Conservation (phyloP, 345 rosid species). For the Gossypium bickii region DNA sequence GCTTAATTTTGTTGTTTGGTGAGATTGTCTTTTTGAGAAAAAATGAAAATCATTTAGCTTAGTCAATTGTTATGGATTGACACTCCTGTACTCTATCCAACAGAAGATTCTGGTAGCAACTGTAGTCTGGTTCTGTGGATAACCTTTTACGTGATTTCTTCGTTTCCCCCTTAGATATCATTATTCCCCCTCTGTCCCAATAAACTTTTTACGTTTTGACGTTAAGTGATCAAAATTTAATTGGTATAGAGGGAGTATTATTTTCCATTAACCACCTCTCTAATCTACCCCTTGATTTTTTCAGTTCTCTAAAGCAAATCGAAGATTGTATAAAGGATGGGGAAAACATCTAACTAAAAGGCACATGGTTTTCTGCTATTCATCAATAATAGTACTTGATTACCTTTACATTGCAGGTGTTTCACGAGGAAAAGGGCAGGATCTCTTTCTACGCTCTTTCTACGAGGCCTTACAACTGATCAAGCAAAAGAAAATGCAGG, state of each 20-base stretch:
- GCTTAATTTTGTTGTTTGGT: neutral
- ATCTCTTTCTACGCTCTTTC: slow-evolving; percentile 68
- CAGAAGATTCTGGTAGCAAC: neutral
- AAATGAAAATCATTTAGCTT: neutral
- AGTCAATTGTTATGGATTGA: neutral
- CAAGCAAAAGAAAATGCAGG: slow-evolving; percentile 54
- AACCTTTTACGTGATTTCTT: neutral
- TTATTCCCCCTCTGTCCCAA: too few species aligned
- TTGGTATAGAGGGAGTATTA: neutral
- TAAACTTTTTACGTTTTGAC: too few species aligned
- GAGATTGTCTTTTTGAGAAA: neutral
- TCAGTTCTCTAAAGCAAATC: neutral
- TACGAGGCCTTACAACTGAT: slow-evolving; percentile 58
- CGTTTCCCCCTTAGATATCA: neutral
- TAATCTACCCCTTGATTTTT: neutral
- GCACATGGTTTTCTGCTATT: neutral
- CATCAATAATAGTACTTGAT: neutral
- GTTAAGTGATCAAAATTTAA: too few species aligned
- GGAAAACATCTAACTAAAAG: neutral
- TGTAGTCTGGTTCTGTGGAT: neutral
- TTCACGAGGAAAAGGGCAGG: slow-evolving; percentile 93
- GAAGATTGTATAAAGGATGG: neutral
- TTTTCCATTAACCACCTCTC: neutral
- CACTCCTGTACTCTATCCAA: neutral
- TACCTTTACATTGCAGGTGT: slow-evolving; percentile 49